These are phyloP conservation scores for Alternaria ventricosa DNA, from an alignment of 2,329 filamentous ascomycete species.

Conservation along the genomic window DNA sequence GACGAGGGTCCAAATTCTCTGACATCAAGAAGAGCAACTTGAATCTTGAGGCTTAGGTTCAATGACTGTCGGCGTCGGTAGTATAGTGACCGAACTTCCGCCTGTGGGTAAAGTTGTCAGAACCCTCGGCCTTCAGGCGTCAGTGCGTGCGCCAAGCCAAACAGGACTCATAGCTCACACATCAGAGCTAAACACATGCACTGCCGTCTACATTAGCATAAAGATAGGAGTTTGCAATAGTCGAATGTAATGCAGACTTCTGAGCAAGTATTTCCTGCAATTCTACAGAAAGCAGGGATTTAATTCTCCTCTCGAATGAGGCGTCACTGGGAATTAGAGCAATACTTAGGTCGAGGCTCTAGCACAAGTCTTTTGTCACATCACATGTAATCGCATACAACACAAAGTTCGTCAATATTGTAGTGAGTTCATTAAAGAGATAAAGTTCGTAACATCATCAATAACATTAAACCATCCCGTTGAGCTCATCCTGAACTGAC, in stretches of 20 bases:
- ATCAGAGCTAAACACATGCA: background rate
- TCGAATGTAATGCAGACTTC: background rate
- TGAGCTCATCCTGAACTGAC: constrained; percentile 72
- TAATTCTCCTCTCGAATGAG: background rate
- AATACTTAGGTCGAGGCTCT: background rate
- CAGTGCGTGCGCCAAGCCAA: background rate
- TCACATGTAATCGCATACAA: background rate
- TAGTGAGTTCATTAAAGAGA: background rate
- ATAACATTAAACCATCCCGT: background rate
- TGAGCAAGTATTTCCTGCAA: background rate
- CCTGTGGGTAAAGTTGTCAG: constrained; percentile 4
- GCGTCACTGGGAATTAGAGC: background rate
- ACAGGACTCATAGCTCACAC: background rate
- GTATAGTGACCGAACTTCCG: constrained; percentile 16
- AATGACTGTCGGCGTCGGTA: constrained; percentile 29
- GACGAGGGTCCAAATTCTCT: constrained; percentile 31
- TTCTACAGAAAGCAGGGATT: background rate
- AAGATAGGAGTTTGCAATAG: background rate
- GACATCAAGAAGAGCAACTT: constrained; percentile 24
- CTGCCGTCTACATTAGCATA: background rate
- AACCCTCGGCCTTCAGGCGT: background rate
- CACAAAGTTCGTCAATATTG: background rate
- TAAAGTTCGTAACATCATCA: background rate
- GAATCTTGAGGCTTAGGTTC: constrained; percentile 1
- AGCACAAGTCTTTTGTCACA: background rate